Evolutionary conservation across 2,329 filamentous ascomycete genomes (phyloP).

Genomic region (Cladophialophora exuberans): DNA sequence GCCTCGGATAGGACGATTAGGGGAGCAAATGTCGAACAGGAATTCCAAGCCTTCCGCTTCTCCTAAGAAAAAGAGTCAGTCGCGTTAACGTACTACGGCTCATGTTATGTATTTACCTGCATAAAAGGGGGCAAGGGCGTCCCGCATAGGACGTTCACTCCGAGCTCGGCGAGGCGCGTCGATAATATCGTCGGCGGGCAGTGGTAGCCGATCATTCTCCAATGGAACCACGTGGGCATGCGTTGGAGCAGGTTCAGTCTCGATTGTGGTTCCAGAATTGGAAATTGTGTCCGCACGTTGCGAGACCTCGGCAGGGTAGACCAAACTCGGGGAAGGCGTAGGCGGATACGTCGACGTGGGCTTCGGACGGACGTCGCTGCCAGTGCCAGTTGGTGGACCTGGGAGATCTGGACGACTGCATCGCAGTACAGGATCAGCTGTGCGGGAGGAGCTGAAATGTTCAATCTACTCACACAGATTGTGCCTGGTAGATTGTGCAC

Average conservation of each 20-base stretch:
- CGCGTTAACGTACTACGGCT: not conserved
- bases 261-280: not conserved
- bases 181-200: not conserved
- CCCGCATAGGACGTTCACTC: not conserved
- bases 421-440: not conserved
- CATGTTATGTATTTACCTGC: constrained; percentile 18
- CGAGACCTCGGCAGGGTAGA: constrained; percentile 7
- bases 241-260: not conserved
- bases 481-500: constrained; percentile 21
- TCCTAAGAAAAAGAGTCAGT: constrained; percentile 3
- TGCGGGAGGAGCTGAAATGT: not conserved
- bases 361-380: not conserved
- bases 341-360: constrained; percentile 13
- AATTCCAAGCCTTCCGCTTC: constrained; percentile 26
- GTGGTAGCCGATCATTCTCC: not conserved
- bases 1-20: constrained; percentile 19
- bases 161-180: not conserved
- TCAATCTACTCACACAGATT: constrained; percentile 12
- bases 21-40: constrained; percentile 21
- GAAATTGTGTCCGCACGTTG: not conserved
- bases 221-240: not conserved
- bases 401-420: constrained; percentile 10
- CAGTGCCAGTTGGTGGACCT: too few relatives aligned
- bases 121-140: constrained; percentile 17
- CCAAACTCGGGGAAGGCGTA: constrained; percentile 15